phyloP scores from a whole-genome alignment of 148 eudicot species.

The Fallopia convolvulus region DNA sequence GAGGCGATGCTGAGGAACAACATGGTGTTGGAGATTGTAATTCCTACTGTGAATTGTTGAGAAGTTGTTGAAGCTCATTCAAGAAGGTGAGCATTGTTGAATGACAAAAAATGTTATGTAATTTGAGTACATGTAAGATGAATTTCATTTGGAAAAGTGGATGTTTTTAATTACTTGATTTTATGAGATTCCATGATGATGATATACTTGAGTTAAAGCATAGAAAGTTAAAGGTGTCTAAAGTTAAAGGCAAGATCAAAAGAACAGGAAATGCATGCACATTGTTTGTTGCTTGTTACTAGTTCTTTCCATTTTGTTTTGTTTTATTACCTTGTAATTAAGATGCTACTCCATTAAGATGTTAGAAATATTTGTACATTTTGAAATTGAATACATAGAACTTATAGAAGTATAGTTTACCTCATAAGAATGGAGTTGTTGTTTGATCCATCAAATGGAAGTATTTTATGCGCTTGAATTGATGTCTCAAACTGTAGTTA shows the following conservation, averaged over 20 bases:
- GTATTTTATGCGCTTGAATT: no score
- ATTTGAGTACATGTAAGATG: conserved; percentile 9
- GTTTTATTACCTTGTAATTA: not conserved
- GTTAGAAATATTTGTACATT: no score
- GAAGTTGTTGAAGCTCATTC: conserved; percentile 20
- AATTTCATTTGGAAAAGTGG: not conserved
- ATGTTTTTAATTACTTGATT: not conserved
- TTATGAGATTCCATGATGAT: not conserved
- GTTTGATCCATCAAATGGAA: no score
- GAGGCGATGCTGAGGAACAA: conserved; percentile 48
- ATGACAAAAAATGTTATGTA: conserved; percentile 11
- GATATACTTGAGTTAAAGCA: not conserved
- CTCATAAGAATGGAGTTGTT: no score
- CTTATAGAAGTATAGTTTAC: no score
- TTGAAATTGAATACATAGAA: no score
- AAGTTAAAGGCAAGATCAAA: not conserved
- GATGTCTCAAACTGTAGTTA: no score
- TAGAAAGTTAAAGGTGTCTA: not conserved
- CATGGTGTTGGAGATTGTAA: conserved; percentile 41
- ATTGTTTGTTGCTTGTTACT: not conserved
- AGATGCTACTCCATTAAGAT: not conserved
- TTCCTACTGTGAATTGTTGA: conserved; percentile 39
- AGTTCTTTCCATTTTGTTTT: not conserved
- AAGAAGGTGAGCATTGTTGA: conserved; percentile 22
- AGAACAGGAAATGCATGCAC: not conserved